Percentiles rank a stretch among this genome's conserved stretches.
phyloP scores from a whole-genome alignment of 2,329 filamentous ascomycete genomes.

The Chalaropsis thielavioides region DNA sequence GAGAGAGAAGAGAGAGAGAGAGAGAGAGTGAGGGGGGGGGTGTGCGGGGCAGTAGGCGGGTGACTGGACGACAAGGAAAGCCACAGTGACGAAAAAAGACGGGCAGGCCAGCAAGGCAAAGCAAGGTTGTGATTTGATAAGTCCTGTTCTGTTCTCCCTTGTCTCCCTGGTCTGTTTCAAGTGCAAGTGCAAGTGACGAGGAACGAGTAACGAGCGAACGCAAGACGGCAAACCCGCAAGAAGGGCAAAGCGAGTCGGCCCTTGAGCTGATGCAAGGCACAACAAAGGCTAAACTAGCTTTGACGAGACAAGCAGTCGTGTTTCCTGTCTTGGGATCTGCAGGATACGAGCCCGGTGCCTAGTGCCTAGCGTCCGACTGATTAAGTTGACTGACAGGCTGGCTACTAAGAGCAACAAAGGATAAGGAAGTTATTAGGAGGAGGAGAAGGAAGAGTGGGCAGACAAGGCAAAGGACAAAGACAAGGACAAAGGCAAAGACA shows the following conservation, averaged over 20 bases:
- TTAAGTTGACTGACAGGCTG: neutral
- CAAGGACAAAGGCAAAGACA: neutral
- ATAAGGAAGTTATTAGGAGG: neutral
- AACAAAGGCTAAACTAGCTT: neutral
- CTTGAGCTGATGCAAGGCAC: neutral
- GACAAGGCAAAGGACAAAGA: neutral
- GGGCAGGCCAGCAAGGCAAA: too few relatives aligned
- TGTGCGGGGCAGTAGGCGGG: too few relatives aligned
- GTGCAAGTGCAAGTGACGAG: neutral
- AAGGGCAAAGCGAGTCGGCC: neutral
- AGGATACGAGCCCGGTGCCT: neutral
- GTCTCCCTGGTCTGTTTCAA: conserved; percentile 2
- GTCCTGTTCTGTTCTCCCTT: neutral
- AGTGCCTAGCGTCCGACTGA: neutral
- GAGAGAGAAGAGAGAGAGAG: neutral
- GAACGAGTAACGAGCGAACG: neutral
- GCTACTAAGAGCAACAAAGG: neutral
- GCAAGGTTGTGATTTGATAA: neutral
- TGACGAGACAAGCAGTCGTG: neutral
- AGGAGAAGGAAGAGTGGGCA: neutral
- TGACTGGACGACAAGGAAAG: neutral
- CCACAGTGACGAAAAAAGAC: neutral
- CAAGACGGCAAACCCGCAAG: neutral
- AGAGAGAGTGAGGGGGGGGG: too few relatives aligned
- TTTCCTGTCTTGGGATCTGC: neutral